Evolutionary conservation across 73 alveolate species (phyloP).

Genomic region (Uronychia binucleata): DNA sequence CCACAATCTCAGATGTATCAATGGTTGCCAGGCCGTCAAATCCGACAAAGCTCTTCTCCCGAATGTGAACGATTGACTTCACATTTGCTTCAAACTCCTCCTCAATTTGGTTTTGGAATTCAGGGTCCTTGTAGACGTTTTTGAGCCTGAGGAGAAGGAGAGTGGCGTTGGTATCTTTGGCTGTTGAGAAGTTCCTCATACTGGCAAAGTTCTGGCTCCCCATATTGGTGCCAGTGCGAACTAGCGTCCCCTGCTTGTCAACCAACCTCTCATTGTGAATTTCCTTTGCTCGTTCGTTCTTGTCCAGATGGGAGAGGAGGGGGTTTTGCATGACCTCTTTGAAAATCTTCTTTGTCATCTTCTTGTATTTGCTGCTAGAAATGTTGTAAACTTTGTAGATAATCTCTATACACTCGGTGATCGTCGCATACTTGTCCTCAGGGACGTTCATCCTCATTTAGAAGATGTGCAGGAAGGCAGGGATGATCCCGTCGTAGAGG

Average conservation of each 20-base stretch:
- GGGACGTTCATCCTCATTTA: neutral
- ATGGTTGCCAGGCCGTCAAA: constrained; percentile 53
- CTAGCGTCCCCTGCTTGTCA: neutral
- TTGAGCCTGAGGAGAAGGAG: neutral
- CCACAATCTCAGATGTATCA: constrained; percentile 34
- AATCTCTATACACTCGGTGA: neutral
- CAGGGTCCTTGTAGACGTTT: neutral
- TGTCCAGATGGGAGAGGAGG: neutral
- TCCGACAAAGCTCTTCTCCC: constrained; percentile 36
- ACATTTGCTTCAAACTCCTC: constrained; percentile 44
- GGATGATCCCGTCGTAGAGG: neutral
- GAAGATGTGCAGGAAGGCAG: neutral
- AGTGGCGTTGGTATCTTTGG: neutral
- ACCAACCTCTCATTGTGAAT: neutral
- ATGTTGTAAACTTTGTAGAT: neutral
- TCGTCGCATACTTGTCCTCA: neutral
- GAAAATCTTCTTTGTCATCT: neutral
- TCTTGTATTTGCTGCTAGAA: neutral
- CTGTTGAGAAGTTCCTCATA: neutral
- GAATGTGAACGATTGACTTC: constrained; percentile 16
- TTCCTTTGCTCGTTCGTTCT: neutral
- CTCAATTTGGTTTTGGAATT: constrained; percentile 35
- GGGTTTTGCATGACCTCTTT: neutral
- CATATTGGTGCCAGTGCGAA: neutral
- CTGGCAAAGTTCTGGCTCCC: neutral